Conservation (phyloP, 257 asterid genomes). For the Oldenlandia corymbosa region DNA sequence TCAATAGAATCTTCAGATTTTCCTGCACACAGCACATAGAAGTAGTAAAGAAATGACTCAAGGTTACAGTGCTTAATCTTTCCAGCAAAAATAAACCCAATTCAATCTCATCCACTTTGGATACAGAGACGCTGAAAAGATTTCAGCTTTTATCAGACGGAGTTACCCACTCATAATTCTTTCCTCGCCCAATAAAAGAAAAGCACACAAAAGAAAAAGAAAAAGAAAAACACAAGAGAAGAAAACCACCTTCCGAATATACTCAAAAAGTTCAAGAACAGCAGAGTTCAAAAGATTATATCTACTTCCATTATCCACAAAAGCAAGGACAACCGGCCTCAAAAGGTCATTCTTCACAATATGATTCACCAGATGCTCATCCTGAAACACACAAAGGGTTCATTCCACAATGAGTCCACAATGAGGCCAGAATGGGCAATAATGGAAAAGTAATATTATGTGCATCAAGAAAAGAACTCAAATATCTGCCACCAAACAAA, state of each 20-base stretch:
- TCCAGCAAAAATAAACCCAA: too few relatives aligned
- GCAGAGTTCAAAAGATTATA: conserved; percentile 96
- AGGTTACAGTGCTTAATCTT: too few relatives aligned
- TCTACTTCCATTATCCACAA: conserved; percentile 82
- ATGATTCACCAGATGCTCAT: conserved; percentile 84
- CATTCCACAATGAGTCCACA: background rate
- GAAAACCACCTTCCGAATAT: conserved; percentile 64
- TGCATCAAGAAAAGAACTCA: background rate
- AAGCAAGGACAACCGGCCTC: conserved; percentile 77
- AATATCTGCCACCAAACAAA: background rate
- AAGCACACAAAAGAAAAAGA: background rate
- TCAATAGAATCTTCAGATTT: conserved; percentile 68
- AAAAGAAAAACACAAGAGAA: conserved; percentile 13
- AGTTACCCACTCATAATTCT: background rate
- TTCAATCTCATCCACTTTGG: too few relatives aligned
- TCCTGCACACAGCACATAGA: conserved; percentile 52
- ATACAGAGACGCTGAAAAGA: background rate
- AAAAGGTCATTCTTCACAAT: conserved; percentile 68
- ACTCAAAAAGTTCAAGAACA: conserved; percentile 83
- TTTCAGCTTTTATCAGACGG: background rate
- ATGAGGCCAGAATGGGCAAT: too few relatives aligned
- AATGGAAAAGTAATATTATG: too few relatives aligned
- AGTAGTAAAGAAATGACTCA: conserved; percentile 10
- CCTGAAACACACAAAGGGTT: conserved; percentile 44
- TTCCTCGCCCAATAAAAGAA: background rate